Conservation (phyloP, 75 land plant genomes). For the Sequoiadendron giganteum region DNA sequence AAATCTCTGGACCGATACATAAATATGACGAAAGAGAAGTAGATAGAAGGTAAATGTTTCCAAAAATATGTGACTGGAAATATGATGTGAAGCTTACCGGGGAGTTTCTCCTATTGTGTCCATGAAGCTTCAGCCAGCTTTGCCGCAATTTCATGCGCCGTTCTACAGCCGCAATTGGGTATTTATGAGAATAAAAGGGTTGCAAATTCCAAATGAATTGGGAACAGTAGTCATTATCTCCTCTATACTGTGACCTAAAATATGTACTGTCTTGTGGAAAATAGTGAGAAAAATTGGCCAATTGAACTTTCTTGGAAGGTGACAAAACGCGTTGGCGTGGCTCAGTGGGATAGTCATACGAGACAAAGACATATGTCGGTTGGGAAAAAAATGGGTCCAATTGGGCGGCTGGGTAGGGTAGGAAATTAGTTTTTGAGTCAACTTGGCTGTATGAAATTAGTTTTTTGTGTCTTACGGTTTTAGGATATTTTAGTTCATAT, state of each 20-base stretch:
- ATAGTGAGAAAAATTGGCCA: background rate
- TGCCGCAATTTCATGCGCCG: background rate
- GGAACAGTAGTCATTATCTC: background rate
- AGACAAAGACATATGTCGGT: too few relatives aligned
- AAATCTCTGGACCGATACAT: too few relatives aligned
- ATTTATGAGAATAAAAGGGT: background rate
- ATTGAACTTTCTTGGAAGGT: background rate
- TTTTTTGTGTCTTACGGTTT: too few relatives aligned
- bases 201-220: background rate
- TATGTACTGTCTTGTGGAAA: background rate
- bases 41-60: background rate
- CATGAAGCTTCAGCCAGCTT: background rate
- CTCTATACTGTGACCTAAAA: background rate
- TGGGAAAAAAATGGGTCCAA: too few relatives aligned
- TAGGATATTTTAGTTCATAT: too few relatives aligned
- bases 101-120: background rate
- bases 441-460: too few relatives aligned
- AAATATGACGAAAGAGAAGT: background rate
- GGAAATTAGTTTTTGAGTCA: too few relatives aligned
- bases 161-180: background rate
- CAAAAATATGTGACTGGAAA: background rate
- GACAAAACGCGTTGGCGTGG: background rate
- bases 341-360: background rate
- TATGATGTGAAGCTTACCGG: background rate
- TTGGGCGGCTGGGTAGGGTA: too few relatives aligned